Evolutionary conservation across 1,284 basidiomycete genomes (phyloP).

Genomic region (Cryptococcus amylolentus): DNA sequence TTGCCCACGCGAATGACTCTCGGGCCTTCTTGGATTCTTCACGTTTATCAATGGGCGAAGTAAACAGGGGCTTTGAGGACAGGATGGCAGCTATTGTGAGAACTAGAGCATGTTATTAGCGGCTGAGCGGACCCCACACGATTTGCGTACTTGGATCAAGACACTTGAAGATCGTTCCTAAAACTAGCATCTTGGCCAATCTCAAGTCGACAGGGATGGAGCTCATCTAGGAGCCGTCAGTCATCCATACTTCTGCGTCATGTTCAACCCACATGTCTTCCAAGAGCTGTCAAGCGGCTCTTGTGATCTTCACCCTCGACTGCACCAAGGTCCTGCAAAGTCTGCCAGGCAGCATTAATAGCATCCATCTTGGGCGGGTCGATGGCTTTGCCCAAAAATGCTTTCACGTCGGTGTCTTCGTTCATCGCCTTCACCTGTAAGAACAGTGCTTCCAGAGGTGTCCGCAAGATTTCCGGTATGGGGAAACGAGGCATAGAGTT

Average conservation of each 20-base stretch:
- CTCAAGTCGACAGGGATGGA: conserved; percentile 84
- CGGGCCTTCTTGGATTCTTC: conserved; percentile 74
- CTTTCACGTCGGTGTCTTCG: conserved; percentile 74
- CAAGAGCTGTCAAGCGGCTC: conserved; percentile 69
- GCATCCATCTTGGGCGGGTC: conserved; percentile 75
- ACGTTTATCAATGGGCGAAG: conserved; percentile 73
- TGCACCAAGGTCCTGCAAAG: conserved; percentile 75
- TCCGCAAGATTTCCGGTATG: conserved; percentile 83
- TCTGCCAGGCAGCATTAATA: conserved; percentile 73
- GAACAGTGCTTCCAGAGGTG: conserved; percentile 78
- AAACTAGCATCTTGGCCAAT: conserved; percentile 87
- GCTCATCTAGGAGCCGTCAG: conserved; percentile 54
- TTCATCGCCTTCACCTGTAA: conserved; percentile 79
- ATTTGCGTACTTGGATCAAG: conserved; percentile 53
- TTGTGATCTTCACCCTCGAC: conserved; percentile 60
- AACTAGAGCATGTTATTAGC: conserved; percentile 51
- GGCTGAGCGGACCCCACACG: background rate
- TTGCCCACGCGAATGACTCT: conserved; percentile 63
- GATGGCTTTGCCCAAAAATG: conserved; percentile 63
- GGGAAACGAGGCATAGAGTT: conserved; percentile 68
- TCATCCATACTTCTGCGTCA: background rate
- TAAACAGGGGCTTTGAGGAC: conserved; percentile 82
- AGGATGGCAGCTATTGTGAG: conserved; percentile 79
- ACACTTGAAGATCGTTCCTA: conserved; percentile 75
- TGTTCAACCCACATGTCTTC: conserved; percentile 64